Evolutionary conservation across 2,329 filamentous ascomycete genomes (phyloP).

Genomic region (Fusarium verrucosum): DNA sequence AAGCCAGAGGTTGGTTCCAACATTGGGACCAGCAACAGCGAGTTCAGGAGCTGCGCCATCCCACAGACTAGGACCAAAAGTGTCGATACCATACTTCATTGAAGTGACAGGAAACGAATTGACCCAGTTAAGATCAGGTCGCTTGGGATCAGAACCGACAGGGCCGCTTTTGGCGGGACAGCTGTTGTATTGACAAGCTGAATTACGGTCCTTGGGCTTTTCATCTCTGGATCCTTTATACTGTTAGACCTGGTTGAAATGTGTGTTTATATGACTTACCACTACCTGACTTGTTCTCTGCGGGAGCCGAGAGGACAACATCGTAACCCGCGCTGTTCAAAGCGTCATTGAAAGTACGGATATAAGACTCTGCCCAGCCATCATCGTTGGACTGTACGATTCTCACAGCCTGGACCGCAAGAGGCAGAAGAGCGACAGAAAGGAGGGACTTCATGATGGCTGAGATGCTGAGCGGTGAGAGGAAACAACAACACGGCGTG

Average conservation of each 20-base stretch:
- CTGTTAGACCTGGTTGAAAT: not conserved
- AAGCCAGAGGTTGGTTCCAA: slow-evolving; percentile 66
- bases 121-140: slow-evolving; percentile 71
- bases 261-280: slow-evolving; percentile 52
- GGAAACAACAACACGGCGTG: not conserved
- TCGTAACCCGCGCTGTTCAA: slow-evolving; percentile 66
- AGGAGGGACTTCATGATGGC: slow-evolving; percentile 43
- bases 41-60: slow-evolving; percentile 64
- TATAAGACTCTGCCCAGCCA: slow-evolving; percentile 76
- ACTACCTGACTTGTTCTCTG: slow-evolving; percentile 71
- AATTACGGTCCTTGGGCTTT: slow-evolving; percentile 57
- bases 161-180: slow-evolving; percentile 67
- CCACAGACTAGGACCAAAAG: slow-evolving; percentile 64
- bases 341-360: slow-evolving; percentile 67
- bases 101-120: slow-evolving; percentile 75
- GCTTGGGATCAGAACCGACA: slow-evolving; percentile 61
- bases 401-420: slow-evolving; percentile 53
- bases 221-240: slow-evolving; percentile 60
- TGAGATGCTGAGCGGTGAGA: slow-evolving; percentile 22
- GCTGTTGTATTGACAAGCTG: slow-evolving; percentile 68
- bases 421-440: slow-evolving; percentile 37
- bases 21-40: slow-evolving; percentile 72
- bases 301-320: slow-evolving; percentile 71
- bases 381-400: slow-evolving; percentile 76
- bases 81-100: slow-evolving; percentile 69